Evolutionary conservation across 2,329 filamentous ascomycete species (phyloP), one percentile per base, ranked within the genome.

Genomic region (Anthostomella pinea): DNA sequence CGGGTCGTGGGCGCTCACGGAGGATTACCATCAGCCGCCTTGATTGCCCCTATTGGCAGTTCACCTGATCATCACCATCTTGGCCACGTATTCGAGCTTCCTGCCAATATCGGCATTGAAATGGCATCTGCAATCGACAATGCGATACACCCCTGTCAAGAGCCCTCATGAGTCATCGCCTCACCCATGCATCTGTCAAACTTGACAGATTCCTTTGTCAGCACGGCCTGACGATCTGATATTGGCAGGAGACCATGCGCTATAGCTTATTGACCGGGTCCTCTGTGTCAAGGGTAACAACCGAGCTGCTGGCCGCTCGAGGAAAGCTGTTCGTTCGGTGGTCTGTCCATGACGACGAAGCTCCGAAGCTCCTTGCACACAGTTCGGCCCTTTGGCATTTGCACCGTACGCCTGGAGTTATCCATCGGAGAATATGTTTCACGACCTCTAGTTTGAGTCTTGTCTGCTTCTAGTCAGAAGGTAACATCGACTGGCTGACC

Each of bases 271-370:
- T 17, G 30, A 25, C 30, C 6, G 21, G 20, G 20, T 21, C 8
- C 21, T 24, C 6, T 33, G 14, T 25, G 8, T 8, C 16, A 24
- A 25, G 30, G 15, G 30, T 24, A 14, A 21, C 30, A 33, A 13
- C 20, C 30, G 30, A 33, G 30, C 21, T 33, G 21, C 21, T 33
- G 15, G 20, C 30, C 30, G 10, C 13, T 33, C 30, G 30, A 33
- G 30, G 30, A 33, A 33, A 25, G 11, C 13, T 14, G 30, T 15
- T 31, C 29, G 29, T 22, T 33, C 13, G 20, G 14, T 9, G 25
- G 25, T 7, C 8, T 28, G 9, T 6, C 17, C 9, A 19, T 20
- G 15, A n/a, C 30, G 16, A 21, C 11, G 7, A 9, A 15, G 16
- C 11, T 5, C n/a, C n/a, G n/a, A n/a, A n/a, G n/a, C n/a, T n/a